These are phyloP conservation scores for Penicillium sp. DNA, from an alignment of 2,329 filamentous ascomycete genomes.

Conservation along the genomic window DNA sequence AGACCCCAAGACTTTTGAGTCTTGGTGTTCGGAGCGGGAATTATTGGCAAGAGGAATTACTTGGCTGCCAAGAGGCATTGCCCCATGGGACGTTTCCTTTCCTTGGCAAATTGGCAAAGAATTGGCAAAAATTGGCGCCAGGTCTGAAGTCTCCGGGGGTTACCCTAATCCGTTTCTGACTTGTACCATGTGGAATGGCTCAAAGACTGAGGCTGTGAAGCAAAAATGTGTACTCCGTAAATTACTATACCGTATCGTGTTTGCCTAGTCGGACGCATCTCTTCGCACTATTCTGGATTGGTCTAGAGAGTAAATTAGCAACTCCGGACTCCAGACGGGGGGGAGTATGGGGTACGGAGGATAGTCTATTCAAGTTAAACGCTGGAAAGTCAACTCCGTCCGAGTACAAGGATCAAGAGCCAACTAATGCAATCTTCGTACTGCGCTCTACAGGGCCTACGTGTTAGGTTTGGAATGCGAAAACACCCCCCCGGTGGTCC, in stretches of 20 bases:
- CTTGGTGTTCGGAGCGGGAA: slow-evolving; percentile 26
- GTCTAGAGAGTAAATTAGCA: too few species aligned
- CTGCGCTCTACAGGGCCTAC: slow-evolving; percentile 4
- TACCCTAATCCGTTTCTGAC: not conserved
- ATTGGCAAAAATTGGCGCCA: not conserved
- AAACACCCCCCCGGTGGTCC: slow-evolving; percentile 19
- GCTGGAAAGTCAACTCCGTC: not conserved
- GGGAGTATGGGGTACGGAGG: too few species aligned
- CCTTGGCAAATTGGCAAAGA: slow-evolving; percentile 17
- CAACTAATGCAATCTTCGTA: not conserved
- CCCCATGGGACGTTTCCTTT: slow-evolving; percentile 14
- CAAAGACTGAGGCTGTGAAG: not conserved
- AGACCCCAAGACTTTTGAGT: slow-evolving; percentile 14
- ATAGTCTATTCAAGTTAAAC: too few species aligned
- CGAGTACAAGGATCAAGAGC: not conserved
- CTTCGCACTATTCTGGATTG: not conserved
- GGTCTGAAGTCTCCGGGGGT: not conserved
- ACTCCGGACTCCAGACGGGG: too few species aligned
- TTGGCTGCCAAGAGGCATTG: slow-evolving; percentile 29
- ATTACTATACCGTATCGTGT: not conserved
- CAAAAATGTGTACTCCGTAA: not conserved
- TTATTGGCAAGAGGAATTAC: slow-evolving; percentile 27
- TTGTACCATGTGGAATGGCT: too few species aligned
- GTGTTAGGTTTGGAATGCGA: slow-evolving; percentile 12
- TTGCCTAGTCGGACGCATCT: not conserved